Evolutionary conservation across 495 filamentous ascomycete genomes (phyloP), one percentile per base, ranked within the genome.

Genomic region (Patellaria atrata): DNA sequence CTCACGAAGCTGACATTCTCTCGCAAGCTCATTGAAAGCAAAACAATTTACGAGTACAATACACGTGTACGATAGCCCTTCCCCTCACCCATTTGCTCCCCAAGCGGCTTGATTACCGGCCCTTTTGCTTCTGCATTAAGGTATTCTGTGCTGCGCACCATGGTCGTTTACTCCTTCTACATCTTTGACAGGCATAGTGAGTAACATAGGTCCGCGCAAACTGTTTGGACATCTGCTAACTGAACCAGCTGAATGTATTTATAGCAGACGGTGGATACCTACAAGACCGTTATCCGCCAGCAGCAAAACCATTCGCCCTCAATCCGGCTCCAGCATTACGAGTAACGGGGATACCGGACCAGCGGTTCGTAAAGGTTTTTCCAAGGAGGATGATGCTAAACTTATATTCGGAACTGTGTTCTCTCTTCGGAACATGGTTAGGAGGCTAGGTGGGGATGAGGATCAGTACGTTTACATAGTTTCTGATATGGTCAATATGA

Each of bases 101-200:
- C n/a, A n/a, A n/a, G n/a, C n/a, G n/a, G n/a, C n/a, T n/a, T n/a
- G n/a, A n/a, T n/a, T n/a, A n/a, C n/a, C n/a, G n/a, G n/a, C n/a
- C n/a, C n/a, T n/a, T n/a, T n/a, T n/a, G n/a, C n/a, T n/a, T n/a
- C n/a, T n/a, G n/a, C n/a, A n/a, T n/a, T n/a, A n/a, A n/a, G n/a
- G n/a, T n/a, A n/a, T n/a, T n/a, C n/a, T n/a, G n/a, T n/a, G n/a
- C n/a, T n/a, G n/a, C n/a, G n/a, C 34, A 61, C 55, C 40, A 94
- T 96, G 89, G 73, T 79, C 37, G 79, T 96, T 52, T 94, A 93
- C 59, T 85, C 84, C 24, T 92, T 96, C 62, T 96, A 94, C 65
- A 94, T 97, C 51, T 97, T 97, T 48, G 89, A 97, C 58, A 78
- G 89, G 44, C 89, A 97, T 57, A 92, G 89, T 96, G 69, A 51